Base-by-base conservation (phyloP, 306 rosid genomes). In the Luffa aegyptiaca region DNA sequence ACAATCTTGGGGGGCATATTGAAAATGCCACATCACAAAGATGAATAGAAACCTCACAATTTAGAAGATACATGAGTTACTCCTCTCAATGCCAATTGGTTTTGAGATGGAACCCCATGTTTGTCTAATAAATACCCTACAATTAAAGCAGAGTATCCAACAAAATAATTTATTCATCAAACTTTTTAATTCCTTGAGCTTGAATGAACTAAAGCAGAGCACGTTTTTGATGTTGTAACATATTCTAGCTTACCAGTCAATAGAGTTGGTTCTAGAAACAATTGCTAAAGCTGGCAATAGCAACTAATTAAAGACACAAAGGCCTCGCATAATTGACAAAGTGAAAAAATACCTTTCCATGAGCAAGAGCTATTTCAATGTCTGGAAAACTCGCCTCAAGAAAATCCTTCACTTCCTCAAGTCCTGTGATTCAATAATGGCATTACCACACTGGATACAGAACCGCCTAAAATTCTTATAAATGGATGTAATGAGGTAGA, bases 351-450 rank as follows among this genome's bases (percentile, higher is more conserved):
- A 94, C 98, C 97, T 94, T 89, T 82, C 98, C 97, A 53, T 94
- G 98, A 78, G 97, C 98, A 86, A 91, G 82, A 82, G 97, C 98
- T 85, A 94, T 91, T 86, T 95, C 93, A 82, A 91, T 90, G 80
- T 81, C 78, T 9, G 97, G 93, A 86, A 90, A 92, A 74, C 93
- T 76, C 81, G 80, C 84, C 82, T 81, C 87, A 48, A 92, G 97
- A 93, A 95, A 95, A 33, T 85, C 83, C 97, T 85, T 90, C 83
- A 89, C 97, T 80, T 94, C 95, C 68, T 92, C 97, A 68, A 92
- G 98, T 77, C 98, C 98, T 94, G 59, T 81, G 74, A 39, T 41
- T 41, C 74, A 66, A 66, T 41, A 41, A 66, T 66, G 35, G 66
- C 66, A 59, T 59, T 39, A 41, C 33, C 52, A 69, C 31, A 39